Base-by-base conservation (phyloP, 1,139 yeast genomes). In the Lodderomyces margitis region DNA sequence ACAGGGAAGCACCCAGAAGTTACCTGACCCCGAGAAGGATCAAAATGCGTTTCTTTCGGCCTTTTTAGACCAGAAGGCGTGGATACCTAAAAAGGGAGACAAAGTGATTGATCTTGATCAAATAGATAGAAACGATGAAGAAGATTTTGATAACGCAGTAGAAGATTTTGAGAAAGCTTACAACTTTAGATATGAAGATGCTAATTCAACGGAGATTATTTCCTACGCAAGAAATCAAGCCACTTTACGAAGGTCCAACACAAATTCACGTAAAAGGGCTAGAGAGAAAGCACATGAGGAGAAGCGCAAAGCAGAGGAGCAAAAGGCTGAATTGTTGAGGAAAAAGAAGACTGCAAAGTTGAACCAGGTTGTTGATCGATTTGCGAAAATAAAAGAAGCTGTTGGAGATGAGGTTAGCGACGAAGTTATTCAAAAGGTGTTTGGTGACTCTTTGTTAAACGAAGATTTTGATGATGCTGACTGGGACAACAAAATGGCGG, bases 151-250 rank as follows among this genome's bases (percentile, higher is more conserved):
- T 38, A 87, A 87, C 40, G 94, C 95, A 1, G 97, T 85, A 3
- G 98, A 94, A 52, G 71, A 80, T 53, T 89, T 88, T 56, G 99
- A 94, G 63, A 79, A 80, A 46, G 97, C 95, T 0, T 92, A 91
- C 66, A 94, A 94, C 57, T 91, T 91, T 73, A 78, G 98, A 59
- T 92, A 79, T 58, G 98, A 94, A 63, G 98, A 92, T 55, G 88
- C 95, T 11, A 81, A 81, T 51, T 78, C 96, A 8, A 87, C 92
- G 0, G 97, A 92, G 57, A 87, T 94, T 61, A 84, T 89, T 24
- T 83, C 96, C n/a, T 94, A 92, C 68, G 98, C 98, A 4, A 88
- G 99, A 75, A 86, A 77, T 49, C 96, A 89, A 60, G 95, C 95
- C 21, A 88, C 98, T 0, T 73, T 89, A 55, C 82, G 98, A 66